Conservation (phyloP, 108 stramenopile genomes). For the Cyclotella sp. region DNA sequence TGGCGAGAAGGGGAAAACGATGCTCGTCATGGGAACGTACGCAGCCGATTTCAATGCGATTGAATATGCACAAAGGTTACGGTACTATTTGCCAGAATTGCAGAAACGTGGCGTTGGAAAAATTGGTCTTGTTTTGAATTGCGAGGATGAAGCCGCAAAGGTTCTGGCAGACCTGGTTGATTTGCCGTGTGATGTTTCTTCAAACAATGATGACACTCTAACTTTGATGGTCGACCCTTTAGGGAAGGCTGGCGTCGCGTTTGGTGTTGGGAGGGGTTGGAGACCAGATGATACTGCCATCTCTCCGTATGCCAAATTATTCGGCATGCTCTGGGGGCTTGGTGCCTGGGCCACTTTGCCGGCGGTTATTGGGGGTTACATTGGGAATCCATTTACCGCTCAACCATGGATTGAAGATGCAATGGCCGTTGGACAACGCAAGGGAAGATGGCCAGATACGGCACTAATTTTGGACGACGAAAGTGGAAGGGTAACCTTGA, state of each 20-base stretch:
- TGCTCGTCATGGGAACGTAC: constrained; percentile 74
- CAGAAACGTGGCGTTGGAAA: constrained; percentile 62
- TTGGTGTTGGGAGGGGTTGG: constrained; percentile 85
- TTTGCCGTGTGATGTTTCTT: constrained; percentile 48
- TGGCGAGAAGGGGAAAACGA: constrained; percentile 26
- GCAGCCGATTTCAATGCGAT: constrained; percentile 93
- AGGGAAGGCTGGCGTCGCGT: constrained; percentile 72
- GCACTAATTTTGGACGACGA: constrained; percentile 69
- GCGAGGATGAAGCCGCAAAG: constrained; percentile 66
- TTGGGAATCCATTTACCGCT: constrained; percentile 86
- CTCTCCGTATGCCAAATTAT: constrained; percentile 86
- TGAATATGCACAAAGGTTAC: constrained; percentile 88
- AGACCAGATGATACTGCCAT: constrained; percentile 76
- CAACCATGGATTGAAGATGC: constrained; percentile 92
- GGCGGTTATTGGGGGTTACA: constrained; percentile 90
- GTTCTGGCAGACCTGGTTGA: constrained; percentile 66
- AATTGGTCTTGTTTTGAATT: constrained; percentile 80
- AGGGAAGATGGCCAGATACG: constrained; percentile 85
- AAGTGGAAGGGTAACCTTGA: constrained; percentile 55
- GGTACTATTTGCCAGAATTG: constrained; percentile 82
- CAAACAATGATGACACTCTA: constrained; percentile 34
- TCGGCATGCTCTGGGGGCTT: constrained; percentile 91
- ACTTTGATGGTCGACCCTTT: constrained; percentile 78
- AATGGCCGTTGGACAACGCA: constrained; percentile 72
- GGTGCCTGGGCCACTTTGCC: constrained; percentile 93